Conservation (phyloP, 768 basidiomycete genomes). For the Russula griseocarnosa region DNA sequence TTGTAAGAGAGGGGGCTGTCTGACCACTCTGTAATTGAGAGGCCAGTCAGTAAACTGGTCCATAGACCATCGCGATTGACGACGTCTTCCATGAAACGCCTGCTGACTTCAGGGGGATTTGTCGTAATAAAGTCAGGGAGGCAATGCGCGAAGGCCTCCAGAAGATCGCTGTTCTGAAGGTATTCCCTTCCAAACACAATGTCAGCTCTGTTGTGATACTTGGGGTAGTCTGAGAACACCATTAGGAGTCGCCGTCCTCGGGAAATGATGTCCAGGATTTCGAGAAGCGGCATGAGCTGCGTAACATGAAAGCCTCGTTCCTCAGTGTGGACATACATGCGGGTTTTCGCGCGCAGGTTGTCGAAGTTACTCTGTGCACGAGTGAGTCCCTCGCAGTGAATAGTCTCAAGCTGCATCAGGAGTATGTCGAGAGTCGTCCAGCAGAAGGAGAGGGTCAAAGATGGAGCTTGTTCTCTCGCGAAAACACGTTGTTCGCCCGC, state of each 20-base stretch:
- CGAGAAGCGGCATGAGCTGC: conserved; percentile 4
- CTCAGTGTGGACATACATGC: background rate
- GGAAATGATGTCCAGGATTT: background rate
- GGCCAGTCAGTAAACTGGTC: conserved; percentile 7
- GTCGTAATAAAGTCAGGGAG: conserved; percentile 5
- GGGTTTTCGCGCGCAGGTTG: background rate
- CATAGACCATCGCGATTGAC: conserved; percentile 13
- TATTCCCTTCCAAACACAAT: conserved; percentile 14
- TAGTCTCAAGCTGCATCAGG: conserved; percentile 1
- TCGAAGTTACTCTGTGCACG: background rate
- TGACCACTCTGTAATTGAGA: conserved; percentile 3
- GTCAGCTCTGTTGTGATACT: conserved; percentile 9
- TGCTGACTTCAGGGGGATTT: background rate
- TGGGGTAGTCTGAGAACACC: background rate
- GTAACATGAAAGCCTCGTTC: conserved; percentile 11
- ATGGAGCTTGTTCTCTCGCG: background rate
- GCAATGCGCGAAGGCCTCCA: conserved; percentile 10
- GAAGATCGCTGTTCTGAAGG: conserved; percentile 5
- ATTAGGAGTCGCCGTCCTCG: conserved; percentile 4
- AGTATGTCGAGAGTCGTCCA: conserved; percentile 18
- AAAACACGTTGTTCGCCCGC: too few relatives aligned
- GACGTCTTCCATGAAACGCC: background rate
- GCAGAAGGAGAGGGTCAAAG: conserved; percentile 6
- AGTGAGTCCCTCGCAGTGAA: background rate
- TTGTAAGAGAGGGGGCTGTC: conserved; percentile 6